Conservation (phyloP, 257 asterid genomes). For the Solanum tarijense region DNA sequence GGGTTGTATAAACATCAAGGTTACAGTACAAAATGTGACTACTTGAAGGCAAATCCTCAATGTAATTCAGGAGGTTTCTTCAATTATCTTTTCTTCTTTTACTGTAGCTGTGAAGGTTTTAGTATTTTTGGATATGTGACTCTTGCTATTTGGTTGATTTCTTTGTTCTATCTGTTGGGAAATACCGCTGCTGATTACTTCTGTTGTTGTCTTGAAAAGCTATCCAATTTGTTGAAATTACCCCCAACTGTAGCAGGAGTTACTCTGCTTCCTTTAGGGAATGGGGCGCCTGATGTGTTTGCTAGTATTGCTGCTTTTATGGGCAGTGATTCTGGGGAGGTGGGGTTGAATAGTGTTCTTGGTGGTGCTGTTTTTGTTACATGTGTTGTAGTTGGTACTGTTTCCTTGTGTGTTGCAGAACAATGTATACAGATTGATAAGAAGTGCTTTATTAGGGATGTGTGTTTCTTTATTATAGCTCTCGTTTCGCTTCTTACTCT, state of each 20-base stretch:
- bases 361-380: conserved; percentile 88
- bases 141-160: conserved; percentile 47
- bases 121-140: conserved; percentile 34
- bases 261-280: conserved; percentile 78
- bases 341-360: conserved; percentile 70
- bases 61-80: conserved; percentile 63
- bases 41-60: conserved; percentile 40
- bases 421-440: conserved; percentile 47
- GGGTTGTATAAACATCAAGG: conserved; percentile 47
- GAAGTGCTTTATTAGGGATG: conserved; percentile 66
- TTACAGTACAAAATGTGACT: conserved; percentile 40
- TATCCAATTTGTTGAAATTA: conserved; percentile 37
- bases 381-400: conserved; percentile 62
- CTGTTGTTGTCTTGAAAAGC: conserved; percentile 57
- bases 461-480: conserved; percentile 43
- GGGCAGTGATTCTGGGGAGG: conserved; percentile 57
- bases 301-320: conserved; percentile 72
- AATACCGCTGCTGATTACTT: conserved; percentile 85
- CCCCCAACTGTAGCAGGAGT: conserved; percentile 86
- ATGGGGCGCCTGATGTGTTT: conserved; percentile 89
- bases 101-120: conserved; percentile 42
- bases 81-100: conserved; percentile 50
- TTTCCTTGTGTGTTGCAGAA: conserved; percentile 42
- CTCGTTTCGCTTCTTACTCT: conserved; percentile 30
- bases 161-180: conserved; percentile 67